These are phyloP conservation scores for Laguncularia racemosa DNA, from an alignment of 345 rosid genomes.

Conservation along the genomic window DNA sequence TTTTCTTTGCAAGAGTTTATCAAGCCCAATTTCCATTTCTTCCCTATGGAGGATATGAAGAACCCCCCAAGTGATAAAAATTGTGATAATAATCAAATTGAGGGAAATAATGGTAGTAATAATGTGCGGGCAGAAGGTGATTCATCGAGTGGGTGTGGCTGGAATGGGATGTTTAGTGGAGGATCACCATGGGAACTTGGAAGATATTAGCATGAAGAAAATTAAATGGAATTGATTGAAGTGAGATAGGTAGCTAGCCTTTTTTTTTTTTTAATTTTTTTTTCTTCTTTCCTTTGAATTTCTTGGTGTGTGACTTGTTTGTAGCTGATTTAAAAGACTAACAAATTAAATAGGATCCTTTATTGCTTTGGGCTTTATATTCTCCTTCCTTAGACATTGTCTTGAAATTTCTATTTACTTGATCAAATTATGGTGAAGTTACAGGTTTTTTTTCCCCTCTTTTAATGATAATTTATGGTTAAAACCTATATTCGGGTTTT, in stretches of 20 bases:
- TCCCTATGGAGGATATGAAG: conserved; percentile 12
- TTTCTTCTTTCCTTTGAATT: neutral
- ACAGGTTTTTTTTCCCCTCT: no score
- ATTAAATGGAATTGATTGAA: neutral
- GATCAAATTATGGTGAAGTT: no score
- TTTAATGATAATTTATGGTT: no score
- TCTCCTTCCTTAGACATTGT: neutral
- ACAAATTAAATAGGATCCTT: neutral
- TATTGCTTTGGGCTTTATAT: neutral
- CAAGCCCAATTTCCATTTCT: conserved; percentile 30
- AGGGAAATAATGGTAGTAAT: neutral
- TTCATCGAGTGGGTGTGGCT: conserved; percentile 1
- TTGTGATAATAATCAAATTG: conserved; percentile 6
- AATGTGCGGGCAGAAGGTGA: conserved; percentile 5
- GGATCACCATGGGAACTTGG: conserved; percentile 18
- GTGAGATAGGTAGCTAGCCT: neutral
- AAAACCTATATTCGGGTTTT: no score
- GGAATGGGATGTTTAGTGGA: conserved; percentile 3
- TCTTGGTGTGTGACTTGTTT: conserved; percentile 2
- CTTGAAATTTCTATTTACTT: no score
- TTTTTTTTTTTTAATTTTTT: conserved; percentile 5
- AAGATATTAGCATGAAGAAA: conserved; percentile 6
- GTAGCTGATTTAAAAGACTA: neutral
- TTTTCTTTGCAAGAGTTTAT: conserved; percentile 27
- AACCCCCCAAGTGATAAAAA: neutral